phyloP scores from a whole-genome alignment of 176 grass and related monocot species.

The Musa itinerans region DNA sequence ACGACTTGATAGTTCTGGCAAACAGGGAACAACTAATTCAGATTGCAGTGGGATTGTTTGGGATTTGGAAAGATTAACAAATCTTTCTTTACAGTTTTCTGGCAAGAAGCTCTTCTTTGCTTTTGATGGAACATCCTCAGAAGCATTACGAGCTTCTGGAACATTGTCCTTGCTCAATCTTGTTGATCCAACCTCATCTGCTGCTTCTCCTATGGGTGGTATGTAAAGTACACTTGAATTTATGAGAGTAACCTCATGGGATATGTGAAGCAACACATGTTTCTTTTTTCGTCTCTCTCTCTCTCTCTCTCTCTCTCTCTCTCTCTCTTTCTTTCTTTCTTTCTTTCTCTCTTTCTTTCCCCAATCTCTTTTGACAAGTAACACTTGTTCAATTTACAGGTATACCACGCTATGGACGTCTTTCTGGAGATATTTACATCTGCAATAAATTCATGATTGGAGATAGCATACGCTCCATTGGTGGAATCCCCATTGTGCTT shows the following conservation, averaged over 20 bases:
- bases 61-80: slow-evolving; percentile 89
- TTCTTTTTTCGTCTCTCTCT: background rate
- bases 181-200: slow-evolving; percentile 89
- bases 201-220: slow-evolving; percentile 99
- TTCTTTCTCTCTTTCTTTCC: too few relatives aligned
- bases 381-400: slow-evolving; percentile 32
- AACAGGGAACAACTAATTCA: slow-evolving; percentile 62
- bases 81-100: slow-evolving; percentile 66
- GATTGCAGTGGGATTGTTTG: slow-evolving; percentile 91
- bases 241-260: background rate
- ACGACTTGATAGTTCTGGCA: slow-evolving; percentile 68
- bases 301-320: too few relatives aligned
- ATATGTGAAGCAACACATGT: background rate
- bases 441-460: slow-evolving; percentile 89
- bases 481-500: slow-evolving; percentile 87
- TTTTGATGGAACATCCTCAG: slow-evolving; percentile 98
- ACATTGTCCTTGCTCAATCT: slow-evolving; percentile 94
- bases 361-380: too few relatives aligned
- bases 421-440: slow-evolving; percentile 89
- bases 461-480: slow-evolving; percentile 85
- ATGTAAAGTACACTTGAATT: background rate
- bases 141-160: slow-evolving; percentile 88
- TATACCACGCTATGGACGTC: slow-evolving; percentile 91
- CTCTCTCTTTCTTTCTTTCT: too few relatives aligned
- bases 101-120: slow-evolving; percentile 96